Base-by-base conservation (phyloP, 257 asterid species). In the Marsdenia floribunda region DNA sequence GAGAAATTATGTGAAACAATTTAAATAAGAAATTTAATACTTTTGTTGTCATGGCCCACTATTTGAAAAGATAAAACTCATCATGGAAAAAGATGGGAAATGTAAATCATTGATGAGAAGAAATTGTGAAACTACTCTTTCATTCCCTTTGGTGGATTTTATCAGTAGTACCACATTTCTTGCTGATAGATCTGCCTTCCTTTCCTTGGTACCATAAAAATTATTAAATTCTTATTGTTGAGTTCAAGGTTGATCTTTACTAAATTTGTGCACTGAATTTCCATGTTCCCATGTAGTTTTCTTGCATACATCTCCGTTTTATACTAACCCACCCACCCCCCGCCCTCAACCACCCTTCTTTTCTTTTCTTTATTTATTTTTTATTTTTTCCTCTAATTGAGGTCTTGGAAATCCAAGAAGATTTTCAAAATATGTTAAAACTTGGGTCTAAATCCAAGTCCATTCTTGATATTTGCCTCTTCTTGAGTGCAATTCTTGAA, bases 31-130 rank as follows among this genome's bases (percentile, higher is more conserved):
- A 29, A 29, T 0, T 0, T 29, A 0, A 29, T 1, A 29, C 1
- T 0, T 29, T 29, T 29, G 33, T 29, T 29, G n/a, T n/a, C n/a
- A n/a, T n/a, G 74, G 83, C 90, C 94, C 85, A 87, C 80, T 88
- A 88, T 83, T 81, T 58, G 70, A 80, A 80, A 92, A 88, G 89
- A 80, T 83, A 90, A 80, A 70, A 77, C 82, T 72, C 84, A 82
- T 87, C 84, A 80, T 61, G 67, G 57, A 64, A 66, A 74, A 70
- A 60, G 73, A 73, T 42, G 79, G 49, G 78, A 76, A 59, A 75
- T 74, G 53, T 73, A 67, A 86, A 85, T 86, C 78, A 88, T 88
- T 49, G 14, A 52, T 14, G 21, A 52, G 3, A 16, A 52, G 57
- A 52, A 52, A 52, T 14, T 52, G 57, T 52, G 57, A 52, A 52